Evolutionary conservation across 352 stramenopile genomes (phyloP), one percentile per base, ranked within the genome.

Genomic region (Pythium aristosporum): DNA sequence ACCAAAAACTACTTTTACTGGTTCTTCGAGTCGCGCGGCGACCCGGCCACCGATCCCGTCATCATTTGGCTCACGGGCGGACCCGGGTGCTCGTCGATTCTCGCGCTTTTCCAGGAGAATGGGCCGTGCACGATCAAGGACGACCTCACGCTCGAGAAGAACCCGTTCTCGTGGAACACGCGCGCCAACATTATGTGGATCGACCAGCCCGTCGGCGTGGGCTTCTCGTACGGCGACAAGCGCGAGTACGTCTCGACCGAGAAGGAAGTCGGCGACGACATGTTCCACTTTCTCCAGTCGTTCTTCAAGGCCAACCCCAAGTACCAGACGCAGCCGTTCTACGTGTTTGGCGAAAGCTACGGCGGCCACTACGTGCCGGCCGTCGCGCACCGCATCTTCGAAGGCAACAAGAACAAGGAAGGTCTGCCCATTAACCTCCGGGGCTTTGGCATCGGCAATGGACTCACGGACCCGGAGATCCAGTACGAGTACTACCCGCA

Each of bases 51-150:
- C 12, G 96, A 97, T 67, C 97, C 97, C 0, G 70, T 99, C 37
- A 80, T 99, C 47, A 85, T 99, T 18, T 99, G 97, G 97, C 85
- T 99, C 57, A 99, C 91, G n/a, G 97, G 96, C 20, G 96, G 96
- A 1, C 96, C 96, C 0, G 96, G 96, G 7, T 99, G 96, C 76
- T 98, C 85, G 52, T 98, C 84, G 25, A 94, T 94, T 43, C 69
- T 99, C 43, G 96, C 93, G 48, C 72, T 99, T 25, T 80, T 99
- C 21, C 81, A 82, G 8, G 96, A 99, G 75, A 99, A 99, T 73
- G 97, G 97, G 2, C 97, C 97, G 6, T 99, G 96, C 72, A 84
- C 64, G 6, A 87, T 99, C 30, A 97, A 98, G 58, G 66, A 88
- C 5, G 94, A 98, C 75, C 79, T 96, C 36, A 82, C 75, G 25